phyloP scores from a whole-genome alignment of 2,329 filamentous ascomycete genomes.

The Uncinocarpus reesii region DNA sequence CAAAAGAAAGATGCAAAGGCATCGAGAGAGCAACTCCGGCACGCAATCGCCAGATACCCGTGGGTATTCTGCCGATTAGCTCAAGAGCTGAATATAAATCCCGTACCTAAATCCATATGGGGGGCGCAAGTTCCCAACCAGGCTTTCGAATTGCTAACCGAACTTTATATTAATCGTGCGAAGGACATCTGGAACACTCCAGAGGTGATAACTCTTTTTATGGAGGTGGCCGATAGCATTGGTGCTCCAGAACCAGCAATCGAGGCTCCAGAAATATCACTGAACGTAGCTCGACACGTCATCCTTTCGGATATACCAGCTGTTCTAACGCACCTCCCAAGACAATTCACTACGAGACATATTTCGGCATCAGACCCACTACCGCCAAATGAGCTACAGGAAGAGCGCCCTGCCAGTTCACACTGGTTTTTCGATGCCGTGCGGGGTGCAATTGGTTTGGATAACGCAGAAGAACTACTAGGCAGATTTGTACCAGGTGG shows the following conservation, averaged over 20 bases:
- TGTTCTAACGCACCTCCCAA: conserved; percentile 60
- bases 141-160: conserved; percentile 58
- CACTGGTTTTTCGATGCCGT: conserved; percentile 9
- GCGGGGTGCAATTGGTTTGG: neutral
- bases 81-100: conserved; percentile 65
- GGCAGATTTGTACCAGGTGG: neutral
- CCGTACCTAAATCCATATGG: conserved; percentile 71
- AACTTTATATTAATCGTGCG: conserved; percentile 63
- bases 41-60: conserved; percentile 62
- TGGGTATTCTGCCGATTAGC: conserved; percentile 79
- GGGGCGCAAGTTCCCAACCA: conserved; percentile 58
- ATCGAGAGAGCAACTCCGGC: conserved; percentile 54
- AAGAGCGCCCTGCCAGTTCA: neutral
- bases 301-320: conserved; percentile 65
- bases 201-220: conserved; percentile 57
- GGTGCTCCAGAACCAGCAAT: conserved; percentile 34
- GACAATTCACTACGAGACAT: conserved; percentile 50
- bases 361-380: conserved; percentile 74
- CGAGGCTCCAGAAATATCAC: conserved; percentile 39
- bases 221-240: conserved; percentile 55
- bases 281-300: conserved; percentile 61
- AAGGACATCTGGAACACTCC: conserved; percentile 82
- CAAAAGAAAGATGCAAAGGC: conserved; percentile 57
- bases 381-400: conserved; percentile 47
- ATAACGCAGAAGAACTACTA: conserved; percentile 1